phyloP scores from a whole-genome alignment of 2,329 filamentous ascomycete species.

The Aureobasidium musti region DNA sequence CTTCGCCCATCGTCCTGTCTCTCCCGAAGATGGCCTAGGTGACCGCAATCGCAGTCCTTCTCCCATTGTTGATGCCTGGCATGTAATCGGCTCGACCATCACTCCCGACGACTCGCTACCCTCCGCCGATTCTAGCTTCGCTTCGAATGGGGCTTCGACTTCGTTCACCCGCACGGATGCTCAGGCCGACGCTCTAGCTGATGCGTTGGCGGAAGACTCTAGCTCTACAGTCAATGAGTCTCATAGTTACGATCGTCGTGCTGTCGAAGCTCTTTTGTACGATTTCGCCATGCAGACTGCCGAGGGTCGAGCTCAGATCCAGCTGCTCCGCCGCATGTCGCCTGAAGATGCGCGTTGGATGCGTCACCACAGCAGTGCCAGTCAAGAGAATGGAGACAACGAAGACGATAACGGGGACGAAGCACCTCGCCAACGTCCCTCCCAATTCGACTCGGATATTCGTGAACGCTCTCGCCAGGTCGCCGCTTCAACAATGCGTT shows the following conservation, averaged over 20 bases:
- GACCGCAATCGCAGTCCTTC: slow-evolving; percentile 77
- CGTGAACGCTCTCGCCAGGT: slow-evolving; percentile 19
- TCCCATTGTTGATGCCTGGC: slow-evolving; percentile 67
- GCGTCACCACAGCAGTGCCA: slow-evolving; percentile 1
- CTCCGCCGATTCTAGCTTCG: slow-evolving; percentile 79
- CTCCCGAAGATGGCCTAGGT: slow-evolving; percentile 61
- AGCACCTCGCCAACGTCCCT: slow-evolving; percentile 2
- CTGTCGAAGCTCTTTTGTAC: slow-evolving; percentile 23
- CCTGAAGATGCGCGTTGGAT: slow-evolving; percentile 6
- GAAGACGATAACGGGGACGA: slow-evolving; percentile 3
- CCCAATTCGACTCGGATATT: slow-evolving; percentile 6
- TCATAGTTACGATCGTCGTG: not conserved
- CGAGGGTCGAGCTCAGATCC: slow-evolving; percentile 25
- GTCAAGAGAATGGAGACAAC: not conserved
- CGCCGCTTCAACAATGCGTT: slow-evolving; percentile 20
- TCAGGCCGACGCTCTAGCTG: not conserved
- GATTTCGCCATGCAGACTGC: slow-evolving; percentile 27
- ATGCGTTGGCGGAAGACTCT: not conserved
- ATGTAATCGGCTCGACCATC: slow-evolving; percentile 76
- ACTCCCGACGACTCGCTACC: slow-evolving; percentile 79
- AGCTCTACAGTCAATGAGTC: not conserved
- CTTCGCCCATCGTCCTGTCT: slow-evolving; percentile 15
- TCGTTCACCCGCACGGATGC: slow-evolving; percentile 48
- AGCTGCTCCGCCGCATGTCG: slow-evolving; percentile 10
- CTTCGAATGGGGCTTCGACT: slow-evolving; percentile 60